Percentiles rank a stretch among this genome's conserved stretches.
Conservation (phyloP, 2,329 filamentous ascomycete genomes). For the Oidium heveae region DNA sequence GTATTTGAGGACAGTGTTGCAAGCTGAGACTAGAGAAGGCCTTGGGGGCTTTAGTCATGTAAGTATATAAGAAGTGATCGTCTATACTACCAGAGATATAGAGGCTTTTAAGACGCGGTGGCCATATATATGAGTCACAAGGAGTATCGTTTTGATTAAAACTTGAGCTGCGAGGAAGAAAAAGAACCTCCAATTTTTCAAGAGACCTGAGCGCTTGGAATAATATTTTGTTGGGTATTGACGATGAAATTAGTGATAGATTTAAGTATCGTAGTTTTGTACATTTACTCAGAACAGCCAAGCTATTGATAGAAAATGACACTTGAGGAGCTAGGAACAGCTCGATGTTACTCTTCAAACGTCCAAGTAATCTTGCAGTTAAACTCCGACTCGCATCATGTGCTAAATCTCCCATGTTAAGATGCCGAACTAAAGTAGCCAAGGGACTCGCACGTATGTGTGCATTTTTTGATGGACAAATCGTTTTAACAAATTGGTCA, state of each 20-base stretch:
- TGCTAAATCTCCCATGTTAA: slow-evolving; percentile 14
- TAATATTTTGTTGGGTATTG: slow-evolving; percentile 11
- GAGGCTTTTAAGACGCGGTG: slow-evolving; percentile 11
- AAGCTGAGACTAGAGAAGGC: slow-evolving; percentile 11
- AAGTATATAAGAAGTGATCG: slow-evolving; percentile 9
- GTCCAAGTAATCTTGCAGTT: slow-evolving; percentile 13
- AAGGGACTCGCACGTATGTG: slow-evolving; percentile 13
- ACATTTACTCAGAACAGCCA: slow-evolving; percentile 15
- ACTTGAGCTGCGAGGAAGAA: slow-evolving; percentile 13
- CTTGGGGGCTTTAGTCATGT: slow-evolving; percentile 6
- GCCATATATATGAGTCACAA: slow-evolving; percentile 10
- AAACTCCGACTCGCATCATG: slow-evolving; percentile 12
- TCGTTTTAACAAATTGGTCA: slow-evolving; percentile 11
- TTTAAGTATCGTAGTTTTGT: slow-evolving; percentile 11
- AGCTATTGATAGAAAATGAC: slow-evolving; percentile 14
- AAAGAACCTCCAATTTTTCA: slow-evolving; percentile 10
- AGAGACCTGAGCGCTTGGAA: slow-evolving; percentile 13
- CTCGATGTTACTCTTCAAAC: slow-evolving; percentile 13
- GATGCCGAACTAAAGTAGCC: slow-evolving; percentile 9
- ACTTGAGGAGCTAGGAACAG: slow-evolving; percentile 14
- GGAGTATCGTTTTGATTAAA: not conserved
- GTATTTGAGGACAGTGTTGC: slow-evolving; percentile 12
- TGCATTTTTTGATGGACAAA: slow-evolving; percentile 15
- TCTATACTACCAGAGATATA: slow-evolving; percentile 13
- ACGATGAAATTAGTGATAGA: slow-evolving; percentile 12